Evolutionary conservation across 495 filamentous ascomycete genomes (phyloP).

Genomic region (Tuber aestivum): DNA sequence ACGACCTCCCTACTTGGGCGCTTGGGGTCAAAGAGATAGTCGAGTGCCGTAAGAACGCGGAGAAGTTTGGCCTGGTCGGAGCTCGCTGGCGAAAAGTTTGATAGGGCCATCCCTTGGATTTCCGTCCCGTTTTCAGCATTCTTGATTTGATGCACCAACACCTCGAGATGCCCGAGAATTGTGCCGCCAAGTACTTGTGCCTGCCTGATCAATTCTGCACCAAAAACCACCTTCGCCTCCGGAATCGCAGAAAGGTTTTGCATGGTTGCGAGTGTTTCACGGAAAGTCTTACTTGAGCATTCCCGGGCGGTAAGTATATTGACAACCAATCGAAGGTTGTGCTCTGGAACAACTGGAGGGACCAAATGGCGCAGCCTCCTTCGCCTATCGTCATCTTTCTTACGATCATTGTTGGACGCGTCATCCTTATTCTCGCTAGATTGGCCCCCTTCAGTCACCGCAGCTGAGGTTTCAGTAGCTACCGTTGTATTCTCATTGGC

Average conservation of each 20-base stretch:
- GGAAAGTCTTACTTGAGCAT: constrained; percentile 93
- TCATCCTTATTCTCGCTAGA: constrained; percentile 44
- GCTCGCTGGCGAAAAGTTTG: constrained; percentile 90
- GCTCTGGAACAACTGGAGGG: constrained; percentile 80
- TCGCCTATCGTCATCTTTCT: constrained; percentile 53
- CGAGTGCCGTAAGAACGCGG: constrained; percentile 86
- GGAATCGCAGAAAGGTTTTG: constrained; percentile 93
- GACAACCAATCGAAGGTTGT: constrained; percentile 85
- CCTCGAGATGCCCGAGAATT: constrained; percentile 76
- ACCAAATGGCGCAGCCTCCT: constrained; percentile 70
- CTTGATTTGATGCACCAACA: constrained; percentile 79
- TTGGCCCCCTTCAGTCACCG: constrained; percentile 33
- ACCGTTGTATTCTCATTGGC: constrained; percentile 30
- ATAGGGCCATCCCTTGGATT: constrained; percentile 85
- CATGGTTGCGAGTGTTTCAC: constrained; percentile 92
- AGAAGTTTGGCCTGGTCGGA: constrained; percentile 94
- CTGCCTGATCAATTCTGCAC: constrained; percentile 78
- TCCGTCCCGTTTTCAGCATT: constrained; percentile 83
- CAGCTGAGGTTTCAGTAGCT: constrained; percentile 28
- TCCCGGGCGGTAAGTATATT: constrained; percentile 93
- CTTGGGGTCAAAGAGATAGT: constrained; percentile 83
- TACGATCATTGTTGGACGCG: constrained; percentile 41
- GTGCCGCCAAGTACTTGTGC: constrained; percentile 75
- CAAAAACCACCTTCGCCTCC: constrained; percentile 82
- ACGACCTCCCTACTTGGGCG: constrained; percentile 52